Conservation (phyloP, 495 filamentous ascomycete genomes). For the Hypoxylon cercidicola region DNA sequence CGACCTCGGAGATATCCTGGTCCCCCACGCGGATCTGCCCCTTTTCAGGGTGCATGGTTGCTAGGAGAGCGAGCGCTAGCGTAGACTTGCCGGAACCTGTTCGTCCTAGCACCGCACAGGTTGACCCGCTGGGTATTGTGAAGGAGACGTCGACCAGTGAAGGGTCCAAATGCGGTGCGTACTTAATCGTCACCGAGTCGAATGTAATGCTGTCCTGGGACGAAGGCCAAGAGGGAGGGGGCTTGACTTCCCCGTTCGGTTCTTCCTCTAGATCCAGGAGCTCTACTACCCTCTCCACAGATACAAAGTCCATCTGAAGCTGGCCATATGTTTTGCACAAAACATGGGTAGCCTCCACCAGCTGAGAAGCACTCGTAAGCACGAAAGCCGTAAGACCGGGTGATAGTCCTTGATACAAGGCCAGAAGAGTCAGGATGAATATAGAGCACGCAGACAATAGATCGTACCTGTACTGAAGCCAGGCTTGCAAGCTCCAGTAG, state of each 20-base stretch:
- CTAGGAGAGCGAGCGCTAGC: slow-evolving; percentile 65
- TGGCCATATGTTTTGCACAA: slow-evolving; percentile 81
- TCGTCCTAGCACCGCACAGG: slow-evolving; percentile 71
- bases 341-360: slow-evolving; percentile 74
- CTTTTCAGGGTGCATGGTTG: slow-evolving; percentile 58
- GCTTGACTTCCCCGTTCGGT: slow-evolving; percentile 67
- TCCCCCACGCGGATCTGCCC: slow-evolving; percentile 66
- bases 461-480: slow-evolving; percentile 84
- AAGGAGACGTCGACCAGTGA: slow-evolving; percentile 72
- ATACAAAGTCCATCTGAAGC: slow-evolving; percentile 90
- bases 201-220: slow-evolving; percentile 77
- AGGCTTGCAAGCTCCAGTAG: slow-evolving; percentile 86
- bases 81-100: slow-evolving; percentile 73
- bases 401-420: slow-evolving; percentile 73
- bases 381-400: slow-evolving; percentile 83
- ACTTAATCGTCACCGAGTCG: slow-evolving; percentile 77
- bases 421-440: slow-evolving; percentile 74
- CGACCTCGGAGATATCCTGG: slow-evolving; percentile 60
- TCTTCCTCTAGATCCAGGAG: slow-evolving; percentile 80
- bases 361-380: slow-evolving; percentile 67
- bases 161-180: slow-evolving; percentile 78
- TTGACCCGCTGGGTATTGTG: slow-evolving; percentile 76
- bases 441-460: slow-evolving; percentile 74
- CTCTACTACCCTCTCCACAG: slow-evolving; percentile 84
- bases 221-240: slow-evolving; percentile 79